Evolutionary conservation across 345 rosid genomes (phyloP), one percentile per base, ranked within the genome.

Genomic region (Cardiospermum halicacabum): DNA sequence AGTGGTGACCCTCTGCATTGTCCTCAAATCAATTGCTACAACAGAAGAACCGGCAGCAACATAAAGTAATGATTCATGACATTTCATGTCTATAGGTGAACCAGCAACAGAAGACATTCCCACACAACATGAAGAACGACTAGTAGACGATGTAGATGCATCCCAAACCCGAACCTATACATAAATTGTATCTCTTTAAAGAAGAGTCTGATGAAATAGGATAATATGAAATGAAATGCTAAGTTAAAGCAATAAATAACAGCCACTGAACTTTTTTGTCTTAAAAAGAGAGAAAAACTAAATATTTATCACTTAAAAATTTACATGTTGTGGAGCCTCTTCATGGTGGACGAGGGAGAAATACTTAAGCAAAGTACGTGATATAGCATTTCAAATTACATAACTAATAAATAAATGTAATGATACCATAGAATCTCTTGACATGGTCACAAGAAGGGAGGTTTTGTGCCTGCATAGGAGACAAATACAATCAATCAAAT

Each of bases 101-200:
- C 84, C 85, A 48, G 73, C 58, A 37, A 85, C 75, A 66, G 80
- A 70, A 47, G 85, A 62, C 85, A 72, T 85, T 69, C 90, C 95
- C 59, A 81, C 85, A 69, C 88, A 88, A 79, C 85, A 78, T 37
- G 90, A 81, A 49, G 87, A 88, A 40, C 84, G 83, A 53, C 55
- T 71, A 56, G 80, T 64, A 45, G 91, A 75, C 45, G 89, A 74
- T 26, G 76, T 66, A 21, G 74, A 70, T 11, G 80, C 72, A 80
- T 88, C 89, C 94, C 95, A 87, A 55, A 88, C 82, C 75, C 82
- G 81, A 53, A 83, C 86, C 95, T 83, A 51, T 53, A 7, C 59
- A 24, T n/a, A 51, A 72, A 56, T 58, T 39, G 22, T 53, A 48
- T 16, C 53, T 49, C 16, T 5, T 69, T 40, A 60, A 54, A 25